Conservation (phyloP, 495 filamentous ascomycete species). For the Penicillium maclennaniae region DNA sequence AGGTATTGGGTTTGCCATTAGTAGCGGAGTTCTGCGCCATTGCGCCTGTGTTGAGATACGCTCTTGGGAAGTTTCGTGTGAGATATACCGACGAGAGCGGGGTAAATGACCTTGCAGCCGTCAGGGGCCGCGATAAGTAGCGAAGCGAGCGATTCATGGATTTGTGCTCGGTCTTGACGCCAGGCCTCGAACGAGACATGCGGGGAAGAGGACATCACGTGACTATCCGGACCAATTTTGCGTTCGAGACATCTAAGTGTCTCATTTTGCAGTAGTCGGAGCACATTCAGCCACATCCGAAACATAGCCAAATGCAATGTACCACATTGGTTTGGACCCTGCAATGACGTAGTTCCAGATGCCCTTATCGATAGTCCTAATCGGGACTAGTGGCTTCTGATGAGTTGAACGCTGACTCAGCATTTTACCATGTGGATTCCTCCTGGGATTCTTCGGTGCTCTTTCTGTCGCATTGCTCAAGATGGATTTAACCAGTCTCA, state of each 20-base stretch:
- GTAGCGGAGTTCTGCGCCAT: conserved; percentile 10
- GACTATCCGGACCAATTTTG: conserved; percentile 3
- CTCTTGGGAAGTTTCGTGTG: conserved; percentile 17
- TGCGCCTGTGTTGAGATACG: conserved; percentile 23
- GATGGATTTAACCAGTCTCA: conserved; percentile 40
- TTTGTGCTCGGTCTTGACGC: not conserved
- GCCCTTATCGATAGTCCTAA: conserved; percentile 14
- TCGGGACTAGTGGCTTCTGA: conserved; percentile 7
- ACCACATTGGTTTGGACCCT: not conserved
- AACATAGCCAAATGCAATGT: not conserved
- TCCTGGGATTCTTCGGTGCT: not conserved
- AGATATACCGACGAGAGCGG: not conserved
- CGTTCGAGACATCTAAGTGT: not conserved
- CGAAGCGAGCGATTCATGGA: conserved; percentile 21
- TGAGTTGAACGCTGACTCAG: conserved; percentile 22
- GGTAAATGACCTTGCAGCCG: not conserved
- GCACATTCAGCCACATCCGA: not conserved
- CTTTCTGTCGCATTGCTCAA: conserved; percentile 8
- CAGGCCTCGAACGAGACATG: not conserved
- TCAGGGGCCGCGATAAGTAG: conserved; percentile 12
- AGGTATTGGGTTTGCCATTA: conserved; percentile 35
- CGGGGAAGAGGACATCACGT: conserved; percentile 17
- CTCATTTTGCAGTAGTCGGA: not conserved
- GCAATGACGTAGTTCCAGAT: conserved; percentile 12
- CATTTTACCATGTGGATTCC: not conserved